Evolutionary conservation across 352 stramenopile genomes (phyloP).

Genomic region (Phytopythium sindhum): DNA sequence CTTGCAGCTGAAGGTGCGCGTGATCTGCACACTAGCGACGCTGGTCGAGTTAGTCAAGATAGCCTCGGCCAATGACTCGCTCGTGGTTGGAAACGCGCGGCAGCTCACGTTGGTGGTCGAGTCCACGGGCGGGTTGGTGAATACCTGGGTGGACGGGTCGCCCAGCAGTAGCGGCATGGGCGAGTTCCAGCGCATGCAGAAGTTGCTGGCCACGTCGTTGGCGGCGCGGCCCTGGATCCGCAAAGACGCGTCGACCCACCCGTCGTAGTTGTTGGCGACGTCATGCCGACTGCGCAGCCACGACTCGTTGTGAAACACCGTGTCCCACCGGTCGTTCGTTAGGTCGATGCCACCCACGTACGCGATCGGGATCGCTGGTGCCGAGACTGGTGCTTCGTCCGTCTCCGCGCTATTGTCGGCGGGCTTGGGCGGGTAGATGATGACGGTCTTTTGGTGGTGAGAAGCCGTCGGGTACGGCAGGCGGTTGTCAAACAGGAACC

Average conservation of each 20-base stretch:
- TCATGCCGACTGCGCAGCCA: constrained; percentile 23
- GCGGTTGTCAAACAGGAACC: constrained; percentile 53
- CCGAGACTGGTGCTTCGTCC: constrained; percentile 6
- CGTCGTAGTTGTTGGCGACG: constrained; percentile 29
- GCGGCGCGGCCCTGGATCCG: constrained; percentile 41
- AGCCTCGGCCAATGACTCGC: background rate
- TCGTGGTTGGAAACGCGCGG: constrained; percentile 5
- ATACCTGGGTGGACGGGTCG: constrained; percentile 20
- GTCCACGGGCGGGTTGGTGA: constrained; percentile 39
- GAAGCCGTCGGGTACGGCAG: constrained; percentile 22
- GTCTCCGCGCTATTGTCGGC: background rate
- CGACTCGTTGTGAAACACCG: constrained; percentile 39
- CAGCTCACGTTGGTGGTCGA: constrained; percentile 9
- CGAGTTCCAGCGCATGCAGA: constrained; percentile 50
- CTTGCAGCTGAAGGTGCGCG: constrained; percentile 56
- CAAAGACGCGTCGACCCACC: constrained; percentile 51
- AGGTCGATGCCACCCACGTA: constrained; percentile 58
- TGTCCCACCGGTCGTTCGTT: constrained; percentile 59
- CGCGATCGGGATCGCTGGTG: constrained; percentile 17
- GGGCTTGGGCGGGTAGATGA: constrained; percentile 7
- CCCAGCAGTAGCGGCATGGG: constrained; percentile 15
- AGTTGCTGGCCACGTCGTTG: constrained; percentile 54
- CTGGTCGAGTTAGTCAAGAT: constrained; percentile 7
- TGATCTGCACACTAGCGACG: constrained; percentile 43
- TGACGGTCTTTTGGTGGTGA: constrained; percentile 51